phyloP scores from a whole-genome alignment of 768 basidiomycete genomes.

The Tricholoma bakamatsutake region DNA sequence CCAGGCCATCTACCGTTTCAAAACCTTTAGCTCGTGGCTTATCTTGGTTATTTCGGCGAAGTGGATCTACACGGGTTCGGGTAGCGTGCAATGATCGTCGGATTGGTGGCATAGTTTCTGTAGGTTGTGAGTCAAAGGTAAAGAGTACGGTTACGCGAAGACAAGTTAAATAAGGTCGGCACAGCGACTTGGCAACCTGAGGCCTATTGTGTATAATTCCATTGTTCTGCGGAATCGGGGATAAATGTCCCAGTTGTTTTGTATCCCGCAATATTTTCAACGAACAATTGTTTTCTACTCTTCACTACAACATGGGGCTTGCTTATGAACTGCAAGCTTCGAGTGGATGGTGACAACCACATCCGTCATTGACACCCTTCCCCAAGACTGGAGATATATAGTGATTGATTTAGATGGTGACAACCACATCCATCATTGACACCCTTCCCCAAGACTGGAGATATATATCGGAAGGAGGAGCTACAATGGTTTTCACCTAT shows the following conservation, averaged over 20 bases:
- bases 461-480: slow-evolving; percentile 91
- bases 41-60: background rate
- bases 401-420: background rate
- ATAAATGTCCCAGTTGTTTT: background rate
- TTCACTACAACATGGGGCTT: no score
- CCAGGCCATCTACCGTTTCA: slow-evolving; percentile 1
- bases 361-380: slow-evolving; percentile 28
- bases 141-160: background rate
- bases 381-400: slow-evolving; percentile 72
- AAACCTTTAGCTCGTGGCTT: background rate
- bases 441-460: slow-evolving; percentile 56
- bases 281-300: no score
- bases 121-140: background rate
- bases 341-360: background rate
- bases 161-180: slow-evolving; percentile 1
- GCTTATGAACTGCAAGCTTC: no score
- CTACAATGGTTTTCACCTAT: slow-evolving; percentile 86
- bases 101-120: background rate
- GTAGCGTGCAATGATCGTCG: background rate
- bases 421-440: slow-evolving; percentile 17
- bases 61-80: slow-evolving; percentile 2
- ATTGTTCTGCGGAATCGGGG: background rate
- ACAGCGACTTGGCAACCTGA: background rate
- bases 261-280: background rate
- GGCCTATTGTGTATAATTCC: background rate